These are phyloP conservation scores for Eucalyptus grandis DNA, from an alignment of 345 rosid species.

Conservation along the genomic window DNA sequence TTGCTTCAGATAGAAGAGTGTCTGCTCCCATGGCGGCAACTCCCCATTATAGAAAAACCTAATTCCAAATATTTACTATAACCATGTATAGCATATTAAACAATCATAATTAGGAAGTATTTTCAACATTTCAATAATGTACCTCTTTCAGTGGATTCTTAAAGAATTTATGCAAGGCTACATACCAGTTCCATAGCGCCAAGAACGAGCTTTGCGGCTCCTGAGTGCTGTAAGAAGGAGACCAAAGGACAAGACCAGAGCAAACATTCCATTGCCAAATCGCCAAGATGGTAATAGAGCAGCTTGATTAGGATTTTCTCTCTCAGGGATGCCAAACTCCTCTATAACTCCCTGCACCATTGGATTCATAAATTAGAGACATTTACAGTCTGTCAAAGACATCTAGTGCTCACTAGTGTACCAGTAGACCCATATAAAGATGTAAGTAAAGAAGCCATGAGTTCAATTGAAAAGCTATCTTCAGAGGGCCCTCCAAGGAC, in stretches of 20 bases:
- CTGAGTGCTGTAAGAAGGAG: constrained; percentile 44
- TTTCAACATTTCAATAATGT: not conserved
- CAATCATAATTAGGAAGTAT: not conserved
- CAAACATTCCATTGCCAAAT: constrained; percentile 60
- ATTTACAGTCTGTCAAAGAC: not conserved
- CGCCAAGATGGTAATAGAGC: constrained; percentile 40
- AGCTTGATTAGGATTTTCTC: constrained; percentile 29
- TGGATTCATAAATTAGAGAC: not conserved
- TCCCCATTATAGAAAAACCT: not conserved
- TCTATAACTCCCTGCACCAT: constrained; percentile 38
- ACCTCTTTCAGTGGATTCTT: not conserved
- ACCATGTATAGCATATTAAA: not conserved
- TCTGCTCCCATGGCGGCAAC: not conserved
- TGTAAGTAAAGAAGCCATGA: not conserved
- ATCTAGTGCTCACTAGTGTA: not conserved
- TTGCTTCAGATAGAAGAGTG: not conserved
- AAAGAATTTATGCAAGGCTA: not conserved
- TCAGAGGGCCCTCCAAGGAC: not conserved
- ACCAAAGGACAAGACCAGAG: constrained; percentile 45
- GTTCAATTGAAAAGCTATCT: not conserved
- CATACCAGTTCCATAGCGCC: constrained; percentile 52
- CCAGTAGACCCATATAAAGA: not conserved
- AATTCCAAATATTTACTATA: not conserved
- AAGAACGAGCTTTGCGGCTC: constrained; percentile 49
- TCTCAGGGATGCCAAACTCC: constrained; percentile 44